Base-by-base conservation (phyloP, 2,329 filamentous ascomycete species). In the Paracamarosporium sp. region DNA sequence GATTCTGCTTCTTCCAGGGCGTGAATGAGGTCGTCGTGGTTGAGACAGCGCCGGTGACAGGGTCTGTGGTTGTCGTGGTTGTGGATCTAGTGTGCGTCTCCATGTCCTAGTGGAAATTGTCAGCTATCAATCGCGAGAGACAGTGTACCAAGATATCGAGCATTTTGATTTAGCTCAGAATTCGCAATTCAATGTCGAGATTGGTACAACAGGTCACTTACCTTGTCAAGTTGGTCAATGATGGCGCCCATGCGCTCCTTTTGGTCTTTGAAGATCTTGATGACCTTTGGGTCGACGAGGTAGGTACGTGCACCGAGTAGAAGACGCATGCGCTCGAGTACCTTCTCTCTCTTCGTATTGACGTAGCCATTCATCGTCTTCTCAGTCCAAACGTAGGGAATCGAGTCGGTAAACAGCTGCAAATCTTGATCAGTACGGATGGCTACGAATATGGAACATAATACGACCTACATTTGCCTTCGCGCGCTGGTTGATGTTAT, bases 191-290 rank as follows among this genome's bases (percentile, higher is more conserved):
- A n/a, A n/a, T n/a, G n/a, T n/a, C n/a, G n/a, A n/a, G n/a, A n/a
- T n/a, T n/a, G n/a, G n/a, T n/a, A n/a, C n/a, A n/a, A n/a, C n/a
- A n/a, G n/a, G n/a, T n/a, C n/a, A n/a, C n/a, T n/a, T n/a, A n/a
- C n/a, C 4, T 31, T 60, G 22, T 60, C 58, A 24, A 60, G 45
- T 24, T 55, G 33, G 27, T 41, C 45, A 6, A 60, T 27, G 9
- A 57, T 52, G 5, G 20, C 17, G 33, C 54, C 58, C 31, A 60
- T 57, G 31, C 58, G 54, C 20, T 41, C 40, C 28, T 60, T 60
- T 20, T 60, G 58, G 9, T 28, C 33, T 13, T 52, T 50, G 40
- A 60, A 55, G 17, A 57, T 50, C 1, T 28, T 43, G 3, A 28
- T 47, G 20, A 60, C 35, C 1, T 12, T 40, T 2, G 31, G 15